Percentiles rank a stretch among this genome's conserved stretches.
Conservation (phyloP, 495 filamentous ascomycete species). For the Aspergillus coremiiformis region DNA sequence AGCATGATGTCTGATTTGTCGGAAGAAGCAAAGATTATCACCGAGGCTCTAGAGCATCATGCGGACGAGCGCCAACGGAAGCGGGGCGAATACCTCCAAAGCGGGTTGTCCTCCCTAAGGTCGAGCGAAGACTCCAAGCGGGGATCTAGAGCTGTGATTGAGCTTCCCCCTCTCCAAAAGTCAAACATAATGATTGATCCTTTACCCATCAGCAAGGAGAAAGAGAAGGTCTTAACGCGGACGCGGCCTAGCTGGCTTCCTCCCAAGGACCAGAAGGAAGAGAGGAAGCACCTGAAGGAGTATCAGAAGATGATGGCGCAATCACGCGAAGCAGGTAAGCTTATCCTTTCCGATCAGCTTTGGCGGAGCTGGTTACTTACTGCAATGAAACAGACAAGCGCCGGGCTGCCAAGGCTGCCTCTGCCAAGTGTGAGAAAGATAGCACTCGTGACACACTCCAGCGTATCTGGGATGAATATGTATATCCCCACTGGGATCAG, state of each 20-base stretch:
- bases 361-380: background rate
- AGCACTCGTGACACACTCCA: slow-evolving; percentile 55
- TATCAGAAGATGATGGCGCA: slow-evolving; percentile 90
- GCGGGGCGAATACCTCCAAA: slow-evolving; percentile 45
- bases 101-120: slow-evolving; percentile 35
- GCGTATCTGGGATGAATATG: slow-evolving; percentile 80
- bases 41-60: slow-evolving; percentile 80
- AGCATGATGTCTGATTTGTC: slow-evolving; percentile 69
- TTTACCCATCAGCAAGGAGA: slow-evolving; percentile 90
- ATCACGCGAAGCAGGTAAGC: slow-evolving; percentile 62
- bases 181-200: slow-evolving; percentile 96
- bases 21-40: slow-evolving; percentile 82
- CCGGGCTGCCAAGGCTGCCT: slow-evolving; percentile 42
- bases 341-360: background rate
- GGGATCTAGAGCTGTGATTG: slow-evolving; percentile 44
- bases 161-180: slow-evolving; percentile 75
- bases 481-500: slow-evolving; percentile 77
- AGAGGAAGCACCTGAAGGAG: slow-evolving; percentile 82
- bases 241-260: slow-evolving; percentile 94
- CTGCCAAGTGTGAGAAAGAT: slow-evolving; percentile 54
- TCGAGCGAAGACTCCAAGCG: slow-evolving; percentile 49
- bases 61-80: slow-evolving; percentile 56
- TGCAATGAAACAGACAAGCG: slow-evolving; percentile 34
- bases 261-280: slow-evolving; percentile 87
- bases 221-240: slow-evolving; percentile 82